Conservation (phyloP, 495 filamentous ascomycete species). For the Daldinia vernicosa region DNA sequence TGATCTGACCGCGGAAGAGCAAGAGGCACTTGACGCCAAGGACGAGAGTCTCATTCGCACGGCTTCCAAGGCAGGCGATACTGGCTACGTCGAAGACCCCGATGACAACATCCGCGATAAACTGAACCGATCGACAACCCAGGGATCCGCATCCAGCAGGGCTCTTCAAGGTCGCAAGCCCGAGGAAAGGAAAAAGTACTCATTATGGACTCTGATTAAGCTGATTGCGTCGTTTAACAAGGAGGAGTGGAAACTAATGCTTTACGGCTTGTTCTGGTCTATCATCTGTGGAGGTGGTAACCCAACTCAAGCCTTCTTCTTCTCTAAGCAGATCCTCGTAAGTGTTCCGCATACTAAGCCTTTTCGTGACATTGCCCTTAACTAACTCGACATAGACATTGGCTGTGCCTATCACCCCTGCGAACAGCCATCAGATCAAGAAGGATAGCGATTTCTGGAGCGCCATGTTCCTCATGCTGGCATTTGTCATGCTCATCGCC, state of each 20-base stretch:
- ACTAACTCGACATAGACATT: conserved; percentile 45
- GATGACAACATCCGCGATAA: conserved; percentile 66
- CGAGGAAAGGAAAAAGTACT: conserved; percentile 65
- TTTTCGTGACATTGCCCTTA: neutral
- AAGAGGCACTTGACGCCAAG: conserved; percentile 55
- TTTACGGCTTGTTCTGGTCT: conserved; percentile 78
- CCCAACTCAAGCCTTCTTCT: conserved; percentile 88
- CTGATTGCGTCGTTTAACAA: conserved; percentile 85
- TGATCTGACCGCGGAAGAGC: conserved; percentile 59
- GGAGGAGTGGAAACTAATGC: conserved; percentile 75
- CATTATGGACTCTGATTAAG: conserved; percentile 83
- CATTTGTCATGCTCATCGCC: conserved; percentile 75
- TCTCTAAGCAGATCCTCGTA: conserved; percentile 82
- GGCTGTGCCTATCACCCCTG: conserved; percentile 48
- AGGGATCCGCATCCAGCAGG: conserved; percentile 74
- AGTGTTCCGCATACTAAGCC: conserved; percentile 19
- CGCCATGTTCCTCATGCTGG: conserved; percentile 95
- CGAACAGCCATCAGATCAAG: conserved; percentile 57
- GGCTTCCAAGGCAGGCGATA: conserved; percentile 49
- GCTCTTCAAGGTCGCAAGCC: conserved; percentile 64
- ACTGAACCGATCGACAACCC: conserved; percentile 70
- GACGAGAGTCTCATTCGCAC: conserved; percentile 60
- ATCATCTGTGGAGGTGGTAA: conserved; percentile 85
- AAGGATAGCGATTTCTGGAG: conserved; percentile 86
- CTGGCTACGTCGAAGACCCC: conserved; percentile 59